Evolutionary conservation across 2,329 filamentous ascomycete species (phyloP), one percentile per base, ranked within the genome.

Genomic region (Aspergillus sp.): DNA sequence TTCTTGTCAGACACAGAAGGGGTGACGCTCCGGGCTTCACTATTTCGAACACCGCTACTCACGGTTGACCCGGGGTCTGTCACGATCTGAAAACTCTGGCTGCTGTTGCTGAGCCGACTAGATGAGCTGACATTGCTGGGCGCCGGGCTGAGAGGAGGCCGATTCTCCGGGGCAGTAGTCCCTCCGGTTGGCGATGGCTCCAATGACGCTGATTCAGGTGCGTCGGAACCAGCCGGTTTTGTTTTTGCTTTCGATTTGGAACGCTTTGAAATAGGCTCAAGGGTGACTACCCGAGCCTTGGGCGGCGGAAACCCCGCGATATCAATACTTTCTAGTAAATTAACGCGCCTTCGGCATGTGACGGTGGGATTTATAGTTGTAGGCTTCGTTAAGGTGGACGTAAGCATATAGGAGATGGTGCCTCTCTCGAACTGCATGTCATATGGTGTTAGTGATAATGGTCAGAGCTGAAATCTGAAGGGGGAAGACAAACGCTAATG

Each of bases 321-420:
- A 70, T 99, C 95, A 51, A 98, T 88, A 58, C 85, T 86, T 73
- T 97, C 91, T 34, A 90, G 79, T 7, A 97, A 79, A 59, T 87
- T 86, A 20, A 99, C 82, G 68, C 92, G 93, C 60, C 87, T 84
- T 64, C 96, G 91, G 75, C 90, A 95, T 37, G 86, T 89, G 9
- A 88, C 83, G 2, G 88, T 92, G 2, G 93, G 88, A 13, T 88
- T 84, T 61, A 97, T 96, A 5, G 92, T 87, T 0, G 90, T 95
- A 19, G 95, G 93, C 56, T 92, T 86, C 19, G 93, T 98, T 57
- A 98, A 75, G 8, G 92, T 97, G 33, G 93, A 89, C 5, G 91
- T 93, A 66, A 98, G 84, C 78, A 93, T 86, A 76, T 98, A 99
- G 19, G 89, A 89, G 67, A 99, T 91, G 2, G 91, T 93, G 37